phyloP scores from a whole-genome alignment of 441 rosid genomes.

The Geranium incanum region DNA sequence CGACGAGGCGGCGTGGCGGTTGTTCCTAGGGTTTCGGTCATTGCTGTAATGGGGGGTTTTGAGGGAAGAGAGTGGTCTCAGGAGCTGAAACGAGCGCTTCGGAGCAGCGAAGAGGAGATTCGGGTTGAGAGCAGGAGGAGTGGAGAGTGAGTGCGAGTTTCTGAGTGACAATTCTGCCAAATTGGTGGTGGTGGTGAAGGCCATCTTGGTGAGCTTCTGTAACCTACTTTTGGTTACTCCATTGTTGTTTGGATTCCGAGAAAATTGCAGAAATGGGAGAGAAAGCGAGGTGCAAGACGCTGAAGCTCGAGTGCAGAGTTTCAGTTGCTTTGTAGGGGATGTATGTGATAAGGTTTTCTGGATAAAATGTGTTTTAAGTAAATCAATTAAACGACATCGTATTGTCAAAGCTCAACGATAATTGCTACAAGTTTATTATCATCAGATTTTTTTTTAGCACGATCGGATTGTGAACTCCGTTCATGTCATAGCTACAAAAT shows the following conservation, averaged over 20 bases:
- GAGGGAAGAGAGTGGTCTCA: slow-evolving; percentile 39
- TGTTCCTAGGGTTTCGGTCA: slow-evolving; percentile 20
- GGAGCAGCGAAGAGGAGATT: slow-evolving; percentile 31
- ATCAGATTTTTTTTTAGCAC: no score
- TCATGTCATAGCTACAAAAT: no score
- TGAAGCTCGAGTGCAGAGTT: not conserved
- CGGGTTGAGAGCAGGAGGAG: slow-evolving; percentile 32
- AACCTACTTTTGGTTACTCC: not conserved
- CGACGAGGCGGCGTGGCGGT: slow-evolving; percentile 25
- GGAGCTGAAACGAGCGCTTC: slow-evolving; percentile 32
- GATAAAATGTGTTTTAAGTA: no score
- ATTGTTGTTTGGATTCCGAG: slow-evolving; percentile 25
- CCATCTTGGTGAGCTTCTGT: slow-evolving; percentile 30
- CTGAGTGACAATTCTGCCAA: slow-evolving; percentile 65
- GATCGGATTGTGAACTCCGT: no score
- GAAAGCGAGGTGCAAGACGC: slow-evolving; percentile 14
- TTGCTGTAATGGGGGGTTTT: slow-evolving; percentile 29
- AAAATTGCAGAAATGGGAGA: slow-evolving; percentile 18
- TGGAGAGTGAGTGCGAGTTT: slow-evolving; percentile 27
- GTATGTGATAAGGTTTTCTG: slow-evolving; percentile 12
- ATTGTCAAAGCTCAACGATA: no score
- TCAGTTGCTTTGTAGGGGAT: slow-evolving; percentile 1
- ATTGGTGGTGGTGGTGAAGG: slow-evolving; percentile 39
- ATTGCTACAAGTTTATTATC: no score
- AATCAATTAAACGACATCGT: no score